Evolutionary conservation across 257 asterid species (phyloP), one percentile per base, ranked within the genome.

Genomic region (Solanum bulbocastanum): DNA sequence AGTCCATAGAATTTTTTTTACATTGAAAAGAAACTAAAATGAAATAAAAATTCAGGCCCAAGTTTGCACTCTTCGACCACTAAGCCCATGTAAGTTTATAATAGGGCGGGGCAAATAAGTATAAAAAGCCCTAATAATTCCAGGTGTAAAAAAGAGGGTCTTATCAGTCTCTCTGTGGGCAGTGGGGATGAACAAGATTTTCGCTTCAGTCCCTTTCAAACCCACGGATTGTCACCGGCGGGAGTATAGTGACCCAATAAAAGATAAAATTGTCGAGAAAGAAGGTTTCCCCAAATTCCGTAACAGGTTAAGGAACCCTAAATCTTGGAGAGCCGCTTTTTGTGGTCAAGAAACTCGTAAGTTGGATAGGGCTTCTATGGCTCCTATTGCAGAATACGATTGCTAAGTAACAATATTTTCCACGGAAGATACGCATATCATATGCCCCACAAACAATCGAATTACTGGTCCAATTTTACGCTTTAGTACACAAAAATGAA

Each of bases 341-440:
- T 87, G 92, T 89, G 93, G 83, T 25, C 40, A 85, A 62, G 89
- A 88, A 89, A 16, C 87, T 83, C 39, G 60, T 68, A 23, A 68
- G 65, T 82, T 75, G 89, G 93, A 90, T 90, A 87, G 89, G 90
- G 79, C 74, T 85, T 85, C 37, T 86, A 39, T 88, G 90, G 90
- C 65, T 87, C 72, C 39, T 23, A 23, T 62, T 62, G 2, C 14
- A 58, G 42, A 65, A 39, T 39, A 39, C 23, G 60, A 76, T 76
- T 13, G 37, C 84, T 25, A 42, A 14, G 12, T 40, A 40, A n/a
- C 65, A 25, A 25, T n/a, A 25, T 4, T 15, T 76, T 76, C 30
- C 37, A 33, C 37, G 44, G 79, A 20, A 72, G 79, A 72, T 72
- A 15, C 3, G 25, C 42, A 56, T 56, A 56, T 23, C 30, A 18